phyloP scores from a whole-genome alignment of 805 yeast species.

The Yarrowia sp. region DNA sequence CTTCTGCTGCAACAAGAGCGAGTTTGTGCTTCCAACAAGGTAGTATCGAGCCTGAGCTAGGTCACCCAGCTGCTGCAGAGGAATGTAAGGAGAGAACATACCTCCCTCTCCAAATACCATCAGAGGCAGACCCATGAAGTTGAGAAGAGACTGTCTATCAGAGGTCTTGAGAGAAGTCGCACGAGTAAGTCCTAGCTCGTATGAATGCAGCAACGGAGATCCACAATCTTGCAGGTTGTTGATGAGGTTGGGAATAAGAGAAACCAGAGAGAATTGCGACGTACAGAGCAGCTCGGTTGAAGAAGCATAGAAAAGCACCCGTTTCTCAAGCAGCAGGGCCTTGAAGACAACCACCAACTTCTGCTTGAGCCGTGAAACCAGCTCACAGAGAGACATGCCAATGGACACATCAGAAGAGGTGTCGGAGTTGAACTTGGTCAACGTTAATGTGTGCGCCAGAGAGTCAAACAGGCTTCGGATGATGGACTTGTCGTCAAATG shows the following conservation, averaged over 20 bases:
- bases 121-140: constrained; percentile 83
- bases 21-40: constrained; percentile 84
- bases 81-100: constrained; percentile 88
- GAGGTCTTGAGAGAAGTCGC: constrained; percentile 71
- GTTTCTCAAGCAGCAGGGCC: constrained; percentile 70
- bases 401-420: constrained; percentile 62
- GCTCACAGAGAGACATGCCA: constrained; percentile 67
- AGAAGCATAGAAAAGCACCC: constrained; percentile 70
- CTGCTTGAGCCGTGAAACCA: constrained; percentile 56
- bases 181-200: constrained; percentile 49
- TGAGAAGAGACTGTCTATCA: constrained; percentile 69
- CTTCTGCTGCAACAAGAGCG: constrained; percentile 66
- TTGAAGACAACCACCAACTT: constrained; percentile 68
- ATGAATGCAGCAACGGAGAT: constrained; percentile 62
- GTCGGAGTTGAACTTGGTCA: constrained; percentile 33
- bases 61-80: constrained; percentile 84
- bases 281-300: constrained; percentile 78
- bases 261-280: constrained; percentile 76
- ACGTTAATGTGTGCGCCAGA: constrained; percentile 37
- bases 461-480: constrained; percentile 69
- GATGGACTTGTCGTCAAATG: constrained; percentile 66
- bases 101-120: constrained; percentile 83
- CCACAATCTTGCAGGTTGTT: constrained; percentile 73
- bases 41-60: constrained; percentile 60
- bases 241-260: constrained; percentile 77